phyloP scores from a whole-genome alignment of 2,329 filamentous ascomycete species.

The Penicillium freii region DNA sequence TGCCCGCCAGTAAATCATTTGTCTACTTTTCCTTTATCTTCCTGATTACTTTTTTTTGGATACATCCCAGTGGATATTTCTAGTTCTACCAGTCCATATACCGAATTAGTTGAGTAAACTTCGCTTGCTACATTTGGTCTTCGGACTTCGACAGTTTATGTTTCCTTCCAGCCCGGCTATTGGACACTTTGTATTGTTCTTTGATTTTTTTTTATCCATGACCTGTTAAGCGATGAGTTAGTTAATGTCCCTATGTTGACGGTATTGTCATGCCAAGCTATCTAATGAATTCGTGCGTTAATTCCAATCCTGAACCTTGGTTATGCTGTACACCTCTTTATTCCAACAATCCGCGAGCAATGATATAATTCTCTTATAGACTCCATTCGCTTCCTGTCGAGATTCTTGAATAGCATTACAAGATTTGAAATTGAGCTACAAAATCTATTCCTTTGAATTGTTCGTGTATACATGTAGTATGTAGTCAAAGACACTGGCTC shows the following conservation, averaged over 20 bases:
- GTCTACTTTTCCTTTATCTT: neutral
- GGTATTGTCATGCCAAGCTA: neutral
- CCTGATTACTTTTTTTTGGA: neutral
- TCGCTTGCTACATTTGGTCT: neutral
- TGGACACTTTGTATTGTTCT: neutral
- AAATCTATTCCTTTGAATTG: no score
- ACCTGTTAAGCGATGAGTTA: conserved; percentile 1
- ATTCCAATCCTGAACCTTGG: neutral
- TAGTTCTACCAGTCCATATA: neutral
- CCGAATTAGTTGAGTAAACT: neutral
- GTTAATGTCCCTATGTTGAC: conserved; percentile 14
- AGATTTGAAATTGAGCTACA: no score
- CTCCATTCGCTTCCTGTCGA: neutral
- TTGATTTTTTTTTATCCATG: conserved; percentile 1
- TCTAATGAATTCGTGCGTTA: conserved; percentile 12
- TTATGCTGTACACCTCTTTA: no score
- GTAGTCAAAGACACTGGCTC: no score
- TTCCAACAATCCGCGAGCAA: neutral
- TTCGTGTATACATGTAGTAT: no score
- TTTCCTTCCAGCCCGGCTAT: neutral
- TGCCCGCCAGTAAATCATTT: neutral
- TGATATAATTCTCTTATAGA: neutral
- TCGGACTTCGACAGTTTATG: neutral
- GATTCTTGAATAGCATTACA: no score
- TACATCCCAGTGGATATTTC: neutral